A percentile compares a stretch with the other conserved stretches of the same genome.
Conservation (phyloP, 495 filamentous ascomycete genomes). For the Penicillium longicatenatum region DNA sequence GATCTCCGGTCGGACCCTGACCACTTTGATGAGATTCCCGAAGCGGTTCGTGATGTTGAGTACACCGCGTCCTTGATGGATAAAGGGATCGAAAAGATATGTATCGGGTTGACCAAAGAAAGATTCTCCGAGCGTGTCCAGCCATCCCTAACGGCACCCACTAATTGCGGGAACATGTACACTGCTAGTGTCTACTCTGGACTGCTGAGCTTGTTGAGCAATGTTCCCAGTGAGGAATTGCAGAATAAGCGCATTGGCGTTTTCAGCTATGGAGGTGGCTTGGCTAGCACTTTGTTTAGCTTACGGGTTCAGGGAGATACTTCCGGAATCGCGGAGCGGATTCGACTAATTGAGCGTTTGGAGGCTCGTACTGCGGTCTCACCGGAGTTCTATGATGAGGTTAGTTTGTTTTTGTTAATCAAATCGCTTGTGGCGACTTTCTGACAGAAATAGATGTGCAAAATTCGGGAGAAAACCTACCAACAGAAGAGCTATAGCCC, state of each 20-base stretch:
- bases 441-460: not conserved
- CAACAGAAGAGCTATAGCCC: not conserved
- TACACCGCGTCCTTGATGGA: constrained; percentile 1
- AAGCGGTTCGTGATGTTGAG: not conserved
- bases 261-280: constrained; percentile 84
- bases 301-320: constrained; percentile 68
- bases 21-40: constrained; percentile 1
- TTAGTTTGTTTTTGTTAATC: constrained; percentile 27
- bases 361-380: constrained; percentile 63
- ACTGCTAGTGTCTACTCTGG: constrained; percentile 18
- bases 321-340: constrained; percentile 60
- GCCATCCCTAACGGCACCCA: constrained; percentile 14
- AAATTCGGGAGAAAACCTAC: not conserved
- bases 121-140: constrained; percentile 8
- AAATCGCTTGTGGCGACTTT: not conserved
- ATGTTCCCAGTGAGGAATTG: constrained; percentile 52
- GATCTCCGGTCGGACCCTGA: constrained; percentile 65
- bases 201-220: constrained; percentile 16
- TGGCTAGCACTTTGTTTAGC: constrained; percentile 74
- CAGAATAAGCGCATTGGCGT: constrained; percentile 75
- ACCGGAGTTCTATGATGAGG: constrained; percentile 76
- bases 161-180: constrained; percentile 20
- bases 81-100: constrained; percentile 4
- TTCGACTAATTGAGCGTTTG: constrained; percentile 65
- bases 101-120: constrained; percentile 3